These are phyloP conservation scores for Aspergillus cejpii DNA, from an alignment of 2,329 filamentous ascomycete genomes.

Conservation along the genomic window DNA sequence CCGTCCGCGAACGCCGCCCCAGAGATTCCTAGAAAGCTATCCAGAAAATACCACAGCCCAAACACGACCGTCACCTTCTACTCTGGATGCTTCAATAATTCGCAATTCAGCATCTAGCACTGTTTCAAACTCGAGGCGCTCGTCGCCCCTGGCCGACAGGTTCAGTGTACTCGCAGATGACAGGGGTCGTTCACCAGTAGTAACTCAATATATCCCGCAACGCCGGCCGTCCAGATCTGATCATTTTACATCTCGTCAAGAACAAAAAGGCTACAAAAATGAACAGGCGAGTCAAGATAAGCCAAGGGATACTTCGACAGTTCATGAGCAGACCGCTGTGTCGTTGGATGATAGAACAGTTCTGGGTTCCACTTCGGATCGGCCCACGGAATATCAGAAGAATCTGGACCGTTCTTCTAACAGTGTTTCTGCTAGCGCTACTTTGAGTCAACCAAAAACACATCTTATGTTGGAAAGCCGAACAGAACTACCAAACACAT, in stretches of 20 bases:
- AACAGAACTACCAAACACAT: conserved; percentile 36
- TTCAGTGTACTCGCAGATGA: conserved; percentile 36
- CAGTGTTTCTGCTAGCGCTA: conserved; percentile 15
- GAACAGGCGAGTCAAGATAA: conserved; percentile 12
- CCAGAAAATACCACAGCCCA: conserved; percentile 41
- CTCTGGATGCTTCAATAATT: conserved; percentile 37
- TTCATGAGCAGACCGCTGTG: conserved; percentile 13
- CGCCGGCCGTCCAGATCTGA: conserved; percentile 19
- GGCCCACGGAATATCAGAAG: background rate
- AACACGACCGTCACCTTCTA: conserved; percentile 52
- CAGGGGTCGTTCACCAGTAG: conserved; percentile 25
- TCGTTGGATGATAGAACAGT: background rate
- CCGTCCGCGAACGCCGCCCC: conserved; percentile 50
- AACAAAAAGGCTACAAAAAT: conserved; percentile 5
- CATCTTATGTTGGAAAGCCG: conserved; percentile 18
- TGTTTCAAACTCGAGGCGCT: conserved; percentile 52
- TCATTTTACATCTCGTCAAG: conserved; percentile 9
- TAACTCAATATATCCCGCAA: conserved; percentile 17
- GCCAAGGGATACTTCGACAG: conserved; percentile 11
- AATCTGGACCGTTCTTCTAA: conserved; percentile 12
- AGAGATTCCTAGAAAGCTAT: conserved; percentile 45
- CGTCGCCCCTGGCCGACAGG: conserved; percentile 54
- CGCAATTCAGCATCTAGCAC: conserved; percentile 51
- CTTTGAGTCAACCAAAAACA: conserved; percentile 31
- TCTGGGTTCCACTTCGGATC: background rate